Percentiles rank a stretch among this genome's conserved stretches.
Evolutionary conservation across 2,329 filamentous ascomycete species (phyloP).

Genomic region (Phoma herbarum): DNA sequence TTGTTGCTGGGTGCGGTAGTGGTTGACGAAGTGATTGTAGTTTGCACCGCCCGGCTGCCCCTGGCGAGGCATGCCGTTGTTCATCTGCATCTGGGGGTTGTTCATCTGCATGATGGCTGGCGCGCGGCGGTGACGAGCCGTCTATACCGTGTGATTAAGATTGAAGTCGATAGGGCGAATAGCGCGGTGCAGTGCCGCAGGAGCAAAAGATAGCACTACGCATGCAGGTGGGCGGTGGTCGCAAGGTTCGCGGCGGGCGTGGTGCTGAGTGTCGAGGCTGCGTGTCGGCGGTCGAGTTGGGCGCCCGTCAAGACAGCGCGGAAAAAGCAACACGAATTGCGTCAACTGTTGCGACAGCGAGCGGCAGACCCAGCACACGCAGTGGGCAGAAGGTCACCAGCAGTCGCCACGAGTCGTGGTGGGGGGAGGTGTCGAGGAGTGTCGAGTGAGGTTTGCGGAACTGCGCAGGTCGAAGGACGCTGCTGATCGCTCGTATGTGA

Average conservation of each 20-base stretch:
- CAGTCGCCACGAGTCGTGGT: conserved; percentile 7
- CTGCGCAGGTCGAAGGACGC: conserved; percentile 9
- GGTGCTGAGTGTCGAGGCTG: conserved; percentile 11
- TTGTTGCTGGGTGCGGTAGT: conserved; percentile 40
- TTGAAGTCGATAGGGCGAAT: background rate
- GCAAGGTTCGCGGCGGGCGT: conserved; percentile 3
- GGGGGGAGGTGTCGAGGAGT: conserved; percentile 2
- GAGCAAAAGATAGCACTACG: conserved; percentile 3
- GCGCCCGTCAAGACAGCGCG: conserved; percentile 13
- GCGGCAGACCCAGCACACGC: conserved; percentile 15
- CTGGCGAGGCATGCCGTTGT: conserved; percentile 32
- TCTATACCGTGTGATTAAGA: conserved; percentile 17
- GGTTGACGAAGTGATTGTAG: conserved; percentile 38
- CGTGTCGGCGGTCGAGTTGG: conserved; percentile 15
- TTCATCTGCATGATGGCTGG: conserved; percentile 39
- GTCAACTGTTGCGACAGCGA: conserved; percentile 13
- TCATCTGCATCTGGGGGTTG: conserved; percentile 44
- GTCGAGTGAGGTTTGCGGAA: conserved; percentile 10
- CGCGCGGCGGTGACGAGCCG: conserved; percentile 22
- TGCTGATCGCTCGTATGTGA: conserved; percentile 19
- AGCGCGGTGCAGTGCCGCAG: conserved; percentile 14
- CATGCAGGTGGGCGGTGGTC: conserved; percentile 12
- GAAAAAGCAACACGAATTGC: conserved; percentile 16
- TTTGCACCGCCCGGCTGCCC: conserved; percentile 28
- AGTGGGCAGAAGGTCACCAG: conserved; percentile 17